Percentiles rank a stretch among this genome's conserved stretches.
Evolutionary conservation across 2,329 filamentous ascomycete genomes (phyloP).

Genomic region (Chaetoscypha palmicola): DNA sequence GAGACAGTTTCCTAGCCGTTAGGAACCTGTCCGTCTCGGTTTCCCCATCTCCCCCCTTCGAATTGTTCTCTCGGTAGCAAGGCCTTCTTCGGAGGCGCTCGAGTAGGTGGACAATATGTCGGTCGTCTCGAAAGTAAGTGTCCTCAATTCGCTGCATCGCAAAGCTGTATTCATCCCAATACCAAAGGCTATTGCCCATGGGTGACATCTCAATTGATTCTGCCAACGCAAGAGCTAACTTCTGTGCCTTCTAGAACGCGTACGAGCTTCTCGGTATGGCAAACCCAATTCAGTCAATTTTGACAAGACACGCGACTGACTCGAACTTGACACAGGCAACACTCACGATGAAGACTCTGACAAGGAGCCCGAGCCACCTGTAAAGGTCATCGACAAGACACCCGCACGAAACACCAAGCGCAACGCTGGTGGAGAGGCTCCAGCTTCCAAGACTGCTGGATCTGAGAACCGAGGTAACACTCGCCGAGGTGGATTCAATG

Average conservation of each 20-base stretch:
- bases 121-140: slow-evolving; percentile 33
- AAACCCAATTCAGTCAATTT: slow-evolving; percentile 26
- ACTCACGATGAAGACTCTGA: slow-evolving; percentile 61
- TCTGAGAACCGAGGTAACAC: slow-evolving; percentile 20
- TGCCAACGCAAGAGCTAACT: slow-evolving; percentile 32
- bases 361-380: slow-evolving; percentile 67
- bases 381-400: slow-evolving; percentile 85
- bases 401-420: slow-evolving; percentile 69
- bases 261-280: slow-evolving; percentile 93
- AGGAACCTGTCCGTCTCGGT: slow-evolving; percentile 33
- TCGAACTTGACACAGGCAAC: slow-evolving; percentile 38
- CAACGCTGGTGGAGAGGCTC: slow-evolving; percentile 71
- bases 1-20: slow-evolving; percentile 33
- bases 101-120: slow-evolving; percentile 33
- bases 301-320: slow-evolving; percentile 28
- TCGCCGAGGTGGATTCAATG: slow-evolving; percentile 52
- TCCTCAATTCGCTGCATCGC: no score
- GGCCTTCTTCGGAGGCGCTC: slow-evolving; percentile 34
- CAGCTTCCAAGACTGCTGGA: slow-evolving; percentile 34
- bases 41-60: slow-evolving; percentile 17
- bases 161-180: no score
- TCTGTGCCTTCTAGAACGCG: slow-evolving; percentile 64
- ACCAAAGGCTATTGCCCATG: no score
- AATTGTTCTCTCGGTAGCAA: slow-evolving; percentile 34
- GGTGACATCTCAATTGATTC: no score